These are phyloP conservation scores for Neurospora cerealis DNA, from an alignment of 495 filamentous ascomycete species.

Conservation along the genomic window DNA sequence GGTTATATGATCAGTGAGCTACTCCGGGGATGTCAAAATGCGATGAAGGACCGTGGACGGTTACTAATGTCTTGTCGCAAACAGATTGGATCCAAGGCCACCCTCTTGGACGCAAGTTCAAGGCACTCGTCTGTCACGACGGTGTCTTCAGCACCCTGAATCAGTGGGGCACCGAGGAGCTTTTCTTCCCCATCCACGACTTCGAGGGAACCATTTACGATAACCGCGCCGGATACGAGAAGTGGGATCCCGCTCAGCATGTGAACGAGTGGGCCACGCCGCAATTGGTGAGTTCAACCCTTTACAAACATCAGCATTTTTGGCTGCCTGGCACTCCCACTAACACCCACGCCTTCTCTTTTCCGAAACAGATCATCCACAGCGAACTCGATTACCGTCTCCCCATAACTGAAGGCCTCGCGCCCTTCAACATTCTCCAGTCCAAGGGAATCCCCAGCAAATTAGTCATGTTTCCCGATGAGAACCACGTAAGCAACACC, in stretches of 20 bases:
- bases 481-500: conserved; percentile 45
- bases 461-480: conserved; percentile 77
- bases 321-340: neutral
- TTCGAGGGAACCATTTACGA: conserved; percentile 71
- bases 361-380: conserved; percentile 57
- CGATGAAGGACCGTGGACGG: neutral
- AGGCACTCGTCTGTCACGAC: conserved; percentile 85
- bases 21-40: neutral
- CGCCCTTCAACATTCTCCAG: conserved; percentile 85
- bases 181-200: conserved; percentile 83
- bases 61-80: conserved; percentile 5
- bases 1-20: conserved; percentile 70
- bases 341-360: neutral
- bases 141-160: conserved; percentile 74
- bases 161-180: conserved; percentile 71
- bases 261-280: conserved; percentile 70
- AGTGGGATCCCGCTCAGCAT: conserved; percentile 70
- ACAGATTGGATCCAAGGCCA: conserved; percentile 64
- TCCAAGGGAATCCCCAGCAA: conserved; percentile 57
- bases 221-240: conserved; percentile 59
- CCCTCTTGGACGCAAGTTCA: conserved; percentile 65
- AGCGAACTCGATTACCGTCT: conserved; percentile 86
- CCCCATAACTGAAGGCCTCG: conserved; percentile 71
- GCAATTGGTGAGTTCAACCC: conserved; percentile 39
- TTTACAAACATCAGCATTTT: neutral